Evolutionary conservation across 2,329 filamentous ascomycete species (phyloP), one percentile per base, ranked within the genome.

Genomic region (Fusarium veterinarium): DNA sequence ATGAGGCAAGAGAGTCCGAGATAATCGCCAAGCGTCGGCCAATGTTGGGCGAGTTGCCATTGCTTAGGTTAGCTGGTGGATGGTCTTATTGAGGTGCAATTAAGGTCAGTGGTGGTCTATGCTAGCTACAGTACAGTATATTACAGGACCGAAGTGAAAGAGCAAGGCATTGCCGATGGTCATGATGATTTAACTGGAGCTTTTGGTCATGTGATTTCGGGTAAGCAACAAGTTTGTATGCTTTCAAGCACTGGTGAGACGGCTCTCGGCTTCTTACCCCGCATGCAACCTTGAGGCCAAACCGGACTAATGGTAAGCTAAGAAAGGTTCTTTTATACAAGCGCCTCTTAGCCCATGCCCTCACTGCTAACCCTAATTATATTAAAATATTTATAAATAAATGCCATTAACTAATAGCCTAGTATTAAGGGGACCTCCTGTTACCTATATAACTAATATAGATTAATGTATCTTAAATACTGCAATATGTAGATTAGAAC

Each of bases 221-320:
- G n/a, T 58, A 37, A 45, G 40, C 28, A 48, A n/a, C 11, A 46
- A 31, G 37, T n/a, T 41, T 38, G 20, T 55, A 30, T 49, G 28
- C 30, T 49, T 11, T 23, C 13, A 14, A 33, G 17, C 16, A 17
- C 16, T 13, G 14, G 10, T 12, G 30, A 3, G 25, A 10, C n/a
- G 48, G 48, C 48, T 51, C 48, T 51, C 48, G 49, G 49, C 49
- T 52, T 12, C 23, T 52, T 52, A 52, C 49, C 49, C 49, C 49
- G 49, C 33, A 52, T 7, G 14, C 49, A 28, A 14, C 7, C 49
- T 28, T 5, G 23, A 52, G 17, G 17, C 33, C 23, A 28, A 5
- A 17, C 23, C 49, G 49, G 51, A 40, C 51, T 53, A 38, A 38
- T 6, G 35, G 23, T 25, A 52, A 37, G 11, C 31, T 10, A 13